These are phyloP conservation scores for Penicillium robsamsonii DNA, from an alignment of 495 filamentous ascomycete genomes.

Conservation along the genomic window DNA sequence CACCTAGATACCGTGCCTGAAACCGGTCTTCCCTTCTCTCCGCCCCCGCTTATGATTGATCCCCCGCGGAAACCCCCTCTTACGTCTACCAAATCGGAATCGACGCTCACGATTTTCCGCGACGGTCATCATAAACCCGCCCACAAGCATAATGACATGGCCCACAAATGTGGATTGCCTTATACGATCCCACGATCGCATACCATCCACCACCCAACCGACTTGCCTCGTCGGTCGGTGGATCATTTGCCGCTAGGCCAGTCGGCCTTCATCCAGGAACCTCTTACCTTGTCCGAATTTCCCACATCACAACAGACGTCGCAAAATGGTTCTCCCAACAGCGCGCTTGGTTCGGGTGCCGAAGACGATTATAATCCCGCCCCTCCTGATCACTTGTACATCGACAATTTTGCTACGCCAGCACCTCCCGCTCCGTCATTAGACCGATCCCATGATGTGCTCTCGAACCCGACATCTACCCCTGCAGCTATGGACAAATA, in stretches of 20 bases:
- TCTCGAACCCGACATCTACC: constrained; percentile 24
- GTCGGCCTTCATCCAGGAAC: constrained; percentile 40
- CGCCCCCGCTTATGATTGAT: constrained; percentile 44
- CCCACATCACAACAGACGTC: constrained; percentile 42
- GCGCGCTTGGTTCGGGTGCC: constrained; percentile 46
- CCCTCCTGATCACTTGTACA: constrained; percentile 61
- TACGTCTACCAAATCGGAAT: constrained; percentile 80
- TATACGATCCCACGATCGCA: constrained; percentile 77
- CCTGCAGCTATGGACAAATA: constrained; percentile 34
- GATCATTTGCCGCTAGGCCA: constrained; percentile 61
- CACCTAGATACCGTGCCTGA: constrained; percentile 57
- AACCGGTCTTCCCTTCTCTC: constrained; percentile 24
- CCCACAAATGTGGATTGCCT: constrained; percentile 76
- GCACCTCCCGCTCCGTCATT: constrained; percentile 43
- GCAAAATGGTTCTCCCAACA: constrained; percentile 68
- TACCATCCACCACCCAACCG: constrained; percentile 61
- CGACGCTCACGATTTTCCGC: constrained; percentile 76
- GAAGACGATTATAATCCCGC: constrained; percentile 60
- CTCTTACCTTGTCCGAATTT: constrained; percentile 26
- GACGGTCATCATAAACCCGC: constrained; percentile 94
- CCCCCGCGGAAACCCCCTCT: constrained; percentile 64
- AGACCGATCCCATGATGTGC: constrained; percentile 30
- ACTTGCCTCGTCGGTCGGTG: constrained; percentile 62
- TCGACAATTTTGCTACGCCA: constrained; percentile 49
- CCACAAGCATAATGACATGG: constrained; percentile 82